Conservation (phyloP, 306 rosid genomes). For the Trichosanthes truncata region DNA sequence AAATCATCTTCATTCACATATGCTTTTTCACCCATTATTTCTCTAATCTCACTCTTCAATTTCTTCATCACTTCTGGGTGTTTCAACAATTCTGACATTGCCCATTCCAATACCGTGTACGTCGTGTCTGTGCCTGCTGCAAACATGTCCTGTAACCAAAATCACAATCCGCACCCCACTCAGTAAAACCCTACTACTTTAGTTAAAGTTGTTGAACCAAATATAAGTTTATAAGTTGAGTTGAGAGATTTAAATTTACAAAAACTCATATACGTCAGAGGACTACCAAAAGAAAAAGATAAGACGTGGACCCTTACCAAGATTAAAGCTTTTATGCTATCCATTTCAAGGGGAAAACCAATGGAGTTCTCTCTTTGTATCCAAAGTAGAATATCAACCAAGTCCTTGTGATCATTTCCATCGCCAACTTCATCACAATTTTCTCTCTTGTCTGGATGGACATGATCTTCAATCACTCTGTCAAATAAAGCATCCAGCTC, state of each 20-base stretch:
- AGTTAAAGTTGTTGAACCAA: no score
- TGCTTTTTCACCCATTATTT: slow-evolving; percentile 19
- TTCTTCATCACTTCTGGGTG: slow-evolving; percentile 32
- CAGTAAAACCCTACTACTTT: no score
- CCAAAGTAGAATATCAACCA: slow-evolving; percentile 43
- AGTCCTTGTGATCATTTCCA: slow-evolving; percentile 15
- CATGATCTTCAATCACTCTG: slow-evolving; percentile 36
- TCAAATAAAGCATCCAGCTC: slow-evolving; percentile 35
- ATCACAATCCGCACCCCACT: no score
- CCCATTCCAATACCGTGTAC: slow-evolving; percentile 32
- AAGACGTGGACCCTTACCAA: neutral
- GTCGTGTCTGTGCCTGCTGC: slow-evolving; percentile 46
- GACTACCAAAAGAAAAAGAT: no score
- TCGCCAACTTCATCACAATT: no score
- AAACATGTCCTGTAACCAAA: slow-evolving; percentile 26
- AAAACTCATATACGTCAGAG: no score
- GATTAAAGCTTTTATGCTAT: neutral
- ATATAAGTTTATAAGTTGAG: no score
- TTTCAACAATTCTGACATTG: slow-evolving; percentile 34
- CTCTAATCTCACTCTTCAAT: slow-evolving; percentile 26
- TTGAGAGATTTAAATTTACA: no score
- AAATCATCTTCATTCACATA: slow-evolving; percentile 28
- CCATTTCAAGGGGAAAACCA: slow-evolving; percentile 32
- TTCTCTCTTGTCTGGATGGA: neutral
- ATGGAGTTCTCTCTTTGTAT: slow-evolving; percentile 15